These are phyloP conservation scores for Forsythia viridissima DNA, from an alignment of 257 asterid genomes.

Conservation along the genomic window DNA sequence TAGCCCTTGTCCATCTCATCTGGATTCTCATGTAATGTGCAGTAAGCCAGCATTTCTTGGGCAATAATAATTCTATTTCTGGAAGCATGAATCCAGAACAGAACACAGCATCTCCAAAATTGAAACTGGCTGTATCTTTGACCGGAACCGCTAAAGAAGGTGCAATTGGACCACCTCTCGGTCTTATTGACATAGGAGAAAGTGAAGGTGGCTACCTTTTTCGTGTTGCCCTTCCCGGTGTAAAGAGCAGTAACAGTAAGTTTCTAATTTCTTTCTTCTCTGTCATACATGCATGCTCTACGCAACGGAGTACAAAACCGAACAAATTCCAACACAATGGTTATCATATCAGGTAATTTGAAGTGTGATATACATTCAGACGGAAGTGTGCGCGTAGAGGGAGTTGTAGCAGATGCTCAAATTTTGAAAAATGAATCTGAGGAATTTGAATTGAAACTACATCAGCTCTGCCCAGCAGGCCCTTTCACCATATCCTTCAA, in stretches of 20 bases:
- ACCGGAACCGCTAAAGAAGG: constrained; percentile 35
- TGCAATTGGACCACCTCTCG: constrained; percentile 45
- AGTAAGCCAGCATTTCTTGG: neutral
- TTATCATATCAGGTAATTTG: constrained; percentile 29
- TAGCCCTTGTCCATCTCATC: neutral
- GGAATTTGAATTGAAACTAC: constrained; percentile 37
- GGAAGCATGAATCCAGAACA: constrained; percentile 28
- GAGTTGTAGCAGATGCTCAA: constrained; percentile 33
- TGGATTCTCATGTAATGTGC: neutral
- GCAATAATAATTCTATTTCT: neutral
- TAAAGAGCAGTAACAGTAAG: constrained; percentile 35
- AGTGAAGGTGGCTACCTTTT: constrained; percentile 40
- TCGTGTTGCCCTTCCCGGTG: constrained; percentile 53
- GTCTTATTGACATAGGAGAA: constrained; percentile 45
- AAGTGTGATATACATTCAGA: constrained; percentile 37
- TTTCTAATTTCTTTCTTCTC: constrained; percentile 1
- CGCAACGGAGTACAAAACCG: neutral
- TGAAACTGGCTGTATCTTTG: constrained; percentile 34
- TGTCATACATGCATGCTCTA: neutral
- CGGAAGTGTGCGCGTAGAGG: constrained; percentile 48
- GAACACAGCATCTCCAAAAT: constrained; percentile 2
- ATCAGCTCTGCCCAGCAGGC: constrained; percentile 51
- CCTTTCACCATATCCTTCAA: constrained; percentile 48
- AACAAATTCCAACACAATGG: neutral
- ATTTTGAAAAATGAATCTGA: constrained; percentile 29